A percentile compares a stretch with the other conserved stretches of the same genome.
Evolutionary conservation across 108 stramenopile species (phyloP).

Genomic region (Cyclotella choctawhatcheeana): DNA sequence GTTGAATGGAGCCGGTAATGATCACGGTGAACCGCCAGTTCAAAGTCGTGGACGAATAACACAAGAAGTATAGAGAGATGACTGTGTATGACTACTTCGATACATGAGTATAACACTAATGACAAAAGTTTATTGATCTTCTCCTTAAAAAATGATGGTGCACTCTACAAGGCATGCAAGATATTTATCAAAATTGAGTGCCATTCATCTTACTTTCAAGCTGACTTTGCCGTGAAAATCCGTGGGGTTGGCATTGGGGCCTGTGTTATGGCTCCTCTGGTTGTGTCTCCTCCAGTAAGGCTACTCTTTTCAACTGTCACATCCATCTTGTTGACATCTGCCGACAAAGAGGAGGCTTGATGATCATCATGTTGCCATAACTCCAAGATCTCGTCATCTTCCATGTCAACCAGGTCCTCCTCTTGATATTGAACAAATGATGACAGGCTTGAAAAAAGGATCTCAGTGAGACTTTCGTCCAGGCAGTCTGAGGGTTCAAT

Average conservation of each 20-base stretch:
- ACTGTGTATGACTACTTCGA: no score
- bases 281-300: no score
- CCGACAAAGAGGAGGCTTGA: not conserved
- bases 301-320: no score
- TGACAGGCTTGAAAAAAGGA: not conserved
- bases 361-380: slow-evolving; percentile 11
- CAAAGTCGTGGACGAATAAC: slow-evolving; percentile 31
- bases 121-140: no score
- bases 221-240: not conserved
- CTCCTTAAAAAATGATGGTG: no score
- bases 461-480: not conserved
- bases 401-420: slow-evolving; percentile 9
- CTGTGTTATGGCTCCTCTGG: not conserved
- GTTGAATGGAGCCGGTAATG: slow-evolving; percentile 5
- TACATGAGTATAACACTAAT: no score
- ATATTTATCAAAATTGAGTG: no score
- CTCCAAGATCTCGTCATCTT: slow-evolving; percentile 18
- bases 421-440: not conserved
- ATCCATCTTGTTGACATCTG: not conserved
- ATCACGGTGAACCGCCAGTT: slow-evolving; percentile 8
- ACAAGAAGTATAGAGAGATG: slow-evolving; percentile 45
- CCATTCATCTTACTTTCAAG: no score
- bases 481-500: not conserved
- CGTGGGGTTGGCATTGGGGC: not conserved
- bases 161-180: no score